These are phyloP conservation scores for Alternaria sp. DNA, from an alignment of 2,329 filamentous ascomycete species.

Conservation along the genomic window DNA sequence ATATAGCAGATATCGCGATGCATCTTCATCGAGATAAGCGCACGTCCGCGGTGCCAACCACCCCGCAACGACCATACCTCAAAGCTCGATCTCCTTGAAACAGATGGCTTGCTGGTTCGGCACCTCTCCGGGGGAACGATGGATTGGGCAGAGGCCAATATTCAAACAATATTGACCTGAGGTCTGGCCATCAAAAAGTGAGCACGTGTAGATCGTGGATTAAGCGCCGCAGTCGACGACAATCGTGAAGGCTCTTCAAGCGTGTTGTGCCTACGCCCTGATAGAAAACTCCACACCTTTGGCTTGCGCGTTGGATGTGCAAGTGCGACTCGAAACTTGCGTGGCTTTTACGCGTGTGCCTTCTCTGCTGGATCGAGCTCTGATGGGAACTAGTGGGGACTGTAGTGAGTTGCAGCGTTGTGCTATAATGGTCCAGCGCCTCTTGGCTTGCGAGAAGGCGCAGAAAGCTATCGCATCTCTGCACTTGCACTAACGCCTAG, in stretches of 20 bases:
- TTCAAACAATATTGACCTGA: neutral
- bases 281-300: neutral
- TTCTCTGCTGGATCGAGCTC: slow-evolving; percentile 6
- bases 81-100: neutral
- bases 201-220: neutral
- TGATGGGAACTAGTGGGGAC: slow-evolving; percentile 17
- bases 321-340: slow-evolving; percentile 2
- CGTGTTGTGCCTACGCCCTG: neutral
- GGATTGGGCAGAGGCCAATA: neutral
- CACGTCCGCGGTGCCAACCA: neutral
- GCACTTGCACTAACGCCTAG: neutral
- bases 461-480: neutral
- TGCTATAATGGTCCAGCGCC: neutral
- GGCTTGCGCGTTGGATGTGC: slow-evolving; percentile 7
- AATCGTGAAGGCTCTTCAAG: neutral
- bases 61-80: neutral
- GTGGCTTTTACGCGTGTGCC: slow-evolving; percentile 11
- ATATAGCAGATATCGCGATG: neutral
- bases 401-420: neutral
- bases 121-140: neutral
- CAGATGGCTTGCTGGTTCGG: neutral
- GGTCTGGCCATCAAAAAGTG: neutral
- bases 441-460: neutral
- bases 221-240: neutral
- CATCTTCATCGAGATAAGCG: neutral